Conservation (phyloP, 1,139 yeast genomes). For the Zygosaccharomyces sapae region DNA sequence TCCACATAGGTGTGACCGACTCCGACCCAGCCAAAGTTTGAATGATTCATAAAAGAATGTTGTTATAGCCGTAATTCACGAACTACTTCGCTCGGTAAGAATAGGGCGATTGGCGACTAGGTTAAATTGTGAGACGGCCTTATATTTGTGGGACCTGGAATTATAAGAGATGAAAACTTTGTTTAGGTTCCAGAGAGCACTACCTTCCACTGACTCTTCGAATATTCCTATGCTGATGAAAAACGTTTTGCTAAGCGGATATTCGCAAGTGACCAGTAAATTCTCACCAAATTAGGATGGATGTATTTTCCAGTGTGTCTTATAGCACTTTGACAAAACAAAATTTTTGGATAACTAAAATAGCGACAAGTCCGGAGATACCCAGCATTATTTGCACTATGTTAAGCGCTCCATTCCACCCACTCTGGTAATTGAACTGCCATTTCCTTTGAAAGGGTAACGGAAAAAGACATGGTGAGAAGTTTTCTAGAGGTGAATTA, state of each 20-base stretch:
- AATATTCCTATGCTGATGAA: conserved; percentile 35
- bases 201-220: no score
- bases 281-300: conserved; percentile 45
- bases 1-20: no score
- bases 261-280: conserved; percentile 28
- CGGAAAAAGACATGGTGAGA: conserved; percentile 43
- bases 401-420: conserved; percentile 57
- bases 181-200: no score
- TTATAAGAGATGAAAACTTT: no score
- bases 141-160: no score
- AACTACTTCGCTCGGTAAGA: no score
- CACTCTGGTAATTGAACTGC: conserved; percentile 43
- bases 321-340: conserved; percentile 42
- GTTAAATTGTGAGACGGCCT: no score
- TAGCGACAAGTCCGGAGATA: conserved; percentile 40
- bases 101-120: no score
- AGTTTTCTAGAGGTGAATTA: conserved; percentile 45
- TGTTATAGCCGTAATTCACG: no score
- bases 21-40: no score
- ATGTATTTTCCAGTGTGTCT: conserved; percentile 44
- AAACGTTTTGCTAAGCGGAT: conserved; percentile 54
- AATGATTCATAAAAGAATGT: no score
- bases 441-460: conserved; percentile 42
- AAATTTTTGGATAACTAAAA: conserved; percentile 33
- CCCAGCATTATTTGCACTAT: conserved; percentile 52